Evolutionary conservation across 495 filamentous ascomycete genomes (phyloP), one percentile per base, ranked within the genome.

Genomic region (Penicillium arizonense): DNA sequence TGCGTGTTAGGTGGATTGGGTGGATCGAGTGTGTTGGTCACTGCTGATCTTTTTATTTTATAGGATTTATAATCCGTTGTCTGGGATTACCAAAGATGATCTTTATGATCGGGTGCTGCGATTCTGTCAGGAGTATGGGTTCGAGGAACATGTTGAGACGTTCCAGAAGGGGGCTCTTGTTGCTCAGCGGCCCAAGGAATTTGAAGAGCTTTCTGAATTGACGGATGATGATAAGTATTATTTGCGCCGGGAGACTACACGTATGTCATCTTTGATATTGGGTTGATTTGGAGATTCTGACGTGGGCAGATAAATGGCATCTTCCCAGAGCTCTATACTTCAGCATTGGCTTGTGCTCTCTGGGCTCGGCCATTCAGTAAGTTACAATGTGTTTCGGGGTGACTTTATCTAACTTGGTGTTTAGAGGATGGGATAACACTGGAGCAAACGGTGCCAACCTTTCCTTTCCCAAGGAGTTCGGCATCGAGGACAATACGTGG

Each of bases 371-470:
- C 14, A 80, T 86, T 13, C 84, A 87, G 66, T 72, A 9, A n/a
- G 47, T 44, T 21, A 1, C 4, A 40, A 35, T 14, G 5, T 14
- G 14, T 13, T 20, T 13, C n/a, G 10, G 20, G 11, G 20, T 6
- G 14, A 37, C 6, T 16, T 44, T 16, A 37, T 28, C 35, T 45
- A 49, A 51, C 35, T 37, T 14, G 40, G 23, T 12, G 14, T 28
- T 39, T 44, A 74, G 70, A 37, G 80, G 80, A 39, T 87, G 82
- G 84, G 84, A 87, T 64, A 82, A 87, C 52, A 86, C 84, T 11
- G 85, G 83, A 14, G 81, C 80, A 50, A 87, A 88, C 56, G 85
- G 84, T 32, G 84, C 85, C 36, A 87, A 87, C 52, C 61, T 87
- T 41, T 74, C 73, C 18, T 87, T 85, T 57, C 80, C 80, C 0